phyloP scores from a whole-genome alignment of 768 basidiomycete genomes.

The Phaeotremella fagi region DNA sequence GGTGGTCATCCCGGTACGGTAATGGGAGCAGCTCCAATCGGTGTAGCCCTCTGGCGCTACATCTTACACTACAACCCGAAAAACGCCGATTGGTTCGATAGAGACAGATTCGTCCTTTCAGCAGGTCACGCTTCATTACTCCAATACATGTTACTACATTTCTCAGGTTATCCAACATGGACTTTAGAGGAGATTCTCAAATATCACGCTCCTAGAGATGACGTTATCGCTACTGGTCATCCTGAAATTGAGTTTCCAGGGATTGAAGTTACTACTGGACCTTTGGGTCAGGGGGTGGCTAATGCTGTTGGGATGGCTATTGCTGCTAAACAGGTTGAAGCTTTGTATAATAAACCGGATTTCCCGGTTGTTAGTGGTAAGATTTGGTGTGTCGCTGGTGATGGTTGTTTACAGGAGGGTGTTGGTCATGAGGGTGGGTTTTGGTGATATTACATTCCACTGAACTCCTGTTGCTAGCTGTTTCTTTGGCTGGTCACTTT shows the following conservation, averaged over 20 bases:
- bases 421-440: slow-evolving; percentile 18
- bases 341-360: slow-evolving; percentile 12
- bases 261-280: slow-evolving; percentile 28
- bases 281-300: slow-evolving; percentile 23
- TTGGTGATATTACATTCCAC: not conserved
- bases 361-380: slow-evolving; percentile 8
- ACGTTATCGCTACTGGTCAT: slow-evolving; percentile 45
- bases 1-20: slow-evolving; percentile 49
- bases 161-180: slow-evolving; percentile 46
- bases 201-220: slow-evolving; percentile 41
- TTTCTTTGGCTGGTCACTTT: slow-evolving; percentile 20
- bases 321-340: slow-evolving; percentile 17
- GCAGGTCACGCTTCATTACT: slow-evolving; percentile 47
- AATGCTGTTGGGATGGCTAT: slow-evolving; percentile 25
- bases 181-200: slow-evolving; percentile 43
- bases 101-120: slow-evolving; percentile 45
- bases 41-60: slow-evolving; percentile 45
- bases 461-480: slow-evolving; percentile 1
- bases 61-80: slow-evolving; percentile 45
- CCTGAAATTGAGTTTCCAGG: slow-evolving; percentile 44
- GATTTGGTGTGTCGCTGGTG: slow-evolving; percentile 21
- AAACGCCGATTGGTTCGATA: slow-evolving; percentile 47
- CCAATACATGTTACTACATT: slow-evolving; percentile 46
- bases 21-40: slow-evolving; percentile 48
- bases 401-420: slow-evolving; percentile 25